Conservation (phyloP, 2,329 filamentous ascomycete species). For the Colletotrichum costaricense region DNA sequence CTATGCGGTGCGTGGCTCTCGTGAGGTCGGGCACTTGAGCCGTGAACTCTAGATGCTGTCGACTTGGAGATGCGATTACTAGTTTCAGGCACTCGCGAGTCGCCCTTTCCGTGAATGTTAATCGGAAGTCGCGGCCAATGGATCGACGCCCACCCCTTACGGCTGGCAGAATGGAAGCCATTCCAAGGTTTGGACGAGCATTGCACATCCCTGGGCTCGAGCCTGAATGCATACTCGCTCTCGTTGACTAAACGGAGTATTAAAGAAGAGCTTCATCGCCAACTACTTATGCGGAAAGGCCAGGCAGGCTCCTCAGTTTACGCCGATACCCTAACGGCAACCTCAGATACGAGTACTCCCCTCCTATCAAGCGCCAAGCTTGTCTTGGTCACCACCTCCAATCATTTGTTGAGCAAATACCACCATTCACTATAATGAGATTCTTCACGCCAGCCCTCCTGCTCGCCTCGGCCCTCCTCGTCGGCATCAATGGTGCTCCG, state of each 20-base stretch:
- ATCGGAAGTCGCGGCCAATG: constrained; percentile 8
- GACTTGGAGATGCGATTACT: neutral
- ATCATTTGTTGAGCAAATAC: neutral
- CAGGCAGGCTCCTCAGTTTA: constrained; percentile 30
- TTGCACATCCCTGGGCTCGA: constrained; percentile 12
- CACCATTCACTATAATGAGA: constrained; percentile 17
- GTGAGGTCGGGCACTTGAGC: neutral
- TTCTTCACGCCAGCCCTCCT: constrained; percentile 18
- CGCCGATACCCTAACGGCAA: constrained; percentile 20
- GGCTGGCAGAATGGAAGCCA: neutral
- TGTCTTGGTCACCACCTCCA: constrained; percentile 11
- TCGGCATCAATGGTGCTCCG: constrained; percentile 32
- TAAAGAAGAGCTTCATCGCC: constrained; percentile 15
- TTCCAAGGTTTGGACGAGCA: constrained; percentile 24
- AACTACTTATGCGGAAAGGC: accelerated
- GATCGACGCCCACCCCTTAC: neutral
- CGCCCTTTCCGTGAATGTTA: constrained; percentile 26
- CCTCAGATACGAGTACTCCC: constrained; percentile 3
- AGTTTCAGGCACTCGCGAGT: constrained; percentile 31
- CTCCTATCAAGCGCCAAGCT: constrained; percentile 7
- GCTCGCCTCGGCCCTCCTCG: constrained; percentile 30
- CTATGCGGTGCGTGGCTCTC: neutral
- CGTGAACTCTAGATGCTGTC: constrained; percentile 4
- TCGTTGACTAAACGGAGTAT: constrained; percentile 6
- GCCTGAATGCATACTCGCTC: neutral